Conservation (phyloP, 2,329 filamentous ascomycete species). For the Ceratocystis diversiconidia region DNA sequence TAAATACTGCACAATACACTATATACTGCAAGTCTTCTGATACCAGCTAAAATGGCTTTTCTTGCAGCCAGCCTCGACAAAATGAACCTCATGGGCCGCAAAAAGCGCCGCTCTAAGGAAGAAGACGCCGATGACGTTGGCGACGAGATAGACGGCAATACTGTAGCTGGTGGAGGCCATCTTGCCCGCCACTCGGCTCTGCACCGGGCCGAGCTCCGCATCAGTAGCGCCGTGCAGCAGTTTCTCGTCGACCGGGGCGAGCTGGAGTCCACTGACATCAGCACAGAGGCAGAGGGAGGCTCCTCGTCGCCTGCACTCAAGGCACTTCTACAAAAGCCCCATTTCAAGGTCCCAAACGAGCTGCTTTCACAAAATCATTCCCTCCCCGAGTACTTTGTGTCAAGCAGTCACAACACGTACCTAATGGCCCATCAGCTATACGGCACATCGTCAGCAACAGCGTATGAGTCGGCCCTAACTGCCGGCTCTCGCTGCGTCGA, state of each 20-base stretch:
- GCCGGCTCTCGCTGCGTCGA: conserved; percentile 57
- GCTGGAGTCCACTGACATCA: conserved; percentile 35
- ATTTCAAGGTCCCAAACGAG: conserved; percentile 41
- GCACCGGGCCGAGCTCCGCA: conserved; percentile 39
- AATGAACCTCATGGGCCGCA: conserved; percentile 11
- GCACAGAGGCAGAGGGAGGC: conserved; percentile 32
- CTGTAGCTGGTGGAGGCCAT: conserved; percentile 47
- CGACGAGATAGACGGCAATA: conserved; percentile 35
- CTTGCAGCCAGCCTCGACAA: conserved; percentile 17
- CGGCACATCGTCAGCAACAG: conserved; percentile 45
- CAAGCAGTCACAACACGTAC: conserved; percentile 61
- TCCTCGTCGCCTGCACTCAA: conserved; percentile 33
- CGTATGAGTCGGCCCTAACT: conserved; percentile 47
- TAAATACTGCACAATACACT: too few relatives aligned
- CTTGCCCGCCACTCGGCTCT: conserved; percentile 32
- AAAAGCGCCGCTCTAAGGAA: conserved; percentile 19
- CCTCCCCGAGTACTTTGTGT: conserved; percentile 57
- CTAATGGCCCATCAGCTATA: conserved; percentile 55
- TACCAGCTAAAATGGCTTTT: conserved; percentile 18
- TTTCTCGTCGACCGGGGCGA: conserved; percentile 41
- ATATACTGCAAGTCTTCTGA: background rate
- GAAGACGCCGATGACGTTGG: conserved; percentile 39
- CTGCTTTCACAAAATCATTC: conserved; percentile 44
- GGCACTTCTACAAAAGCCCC: conserved; percentile 40
- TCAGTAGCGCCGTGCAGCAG: conserved; percentile 43